phyloP scores from a whole-genome alignment of 2,329 filamentous ascomycete species.

The Colletotrichum australisinense region DNA sequence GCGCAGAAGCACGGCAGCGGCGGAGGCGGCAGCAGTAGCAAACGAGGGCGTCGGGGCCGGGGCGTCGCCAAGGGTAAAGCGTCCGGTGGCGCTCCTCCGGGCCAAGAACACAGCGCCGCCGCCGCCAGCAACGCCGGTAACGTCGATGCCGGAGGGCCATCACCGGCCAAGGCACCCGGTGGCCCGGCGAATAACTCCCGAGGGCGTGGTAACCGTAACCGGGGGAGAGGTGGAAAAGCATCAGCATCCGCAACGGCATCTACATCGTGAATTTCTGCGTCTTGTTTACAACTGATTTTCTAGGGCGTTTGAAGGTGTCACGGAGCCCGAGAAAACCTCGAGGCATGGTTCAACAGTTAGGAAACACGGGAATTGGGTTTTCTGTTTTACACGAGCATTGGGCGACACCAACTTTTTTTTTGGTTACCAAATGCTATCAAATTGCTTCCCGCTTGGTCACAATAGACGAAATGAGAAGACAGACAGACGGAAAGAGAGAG shows the following conservation, averaged over 20 bases:
- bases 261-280: background rate
- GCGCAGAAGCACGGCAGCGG: conserved; percentile 22
- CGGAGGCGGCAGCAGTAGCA: background rate
- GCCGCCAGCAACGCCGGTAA: background rate
- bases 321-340: background rate
- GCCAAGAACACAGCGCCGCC: background rate
- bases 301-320: background rate
- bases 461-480: background rate
- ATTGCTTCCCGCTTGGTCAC: background rate
- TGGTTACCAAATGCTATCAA: no score
- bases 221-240: conserved; percentile 31
- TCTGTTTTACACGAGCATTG: background rate
- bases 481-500: background rate
- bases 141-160: background rate
- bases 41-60: conserved; percentile 38
- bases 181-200: conserved; percentile 9
- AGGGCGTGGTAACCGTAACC: conserved; percentile 24
- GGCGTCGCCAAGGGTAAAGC: conserved; percentile 40
- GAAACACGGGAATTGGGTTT: background rate
- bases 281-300: background rate
- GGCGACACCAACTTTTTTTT: background rate
- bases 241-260: conserved; percentile 10
- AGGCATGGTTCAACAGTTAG: background rate
- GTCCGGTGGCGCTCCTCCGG: background rate
- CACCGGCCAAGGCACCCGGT: conserved; percentile 10